These are phyloP conservation scores for Murraya koenigii DNA, from an alignment of 345 rosid genomes.

Conservation along the genomic window DNA sequence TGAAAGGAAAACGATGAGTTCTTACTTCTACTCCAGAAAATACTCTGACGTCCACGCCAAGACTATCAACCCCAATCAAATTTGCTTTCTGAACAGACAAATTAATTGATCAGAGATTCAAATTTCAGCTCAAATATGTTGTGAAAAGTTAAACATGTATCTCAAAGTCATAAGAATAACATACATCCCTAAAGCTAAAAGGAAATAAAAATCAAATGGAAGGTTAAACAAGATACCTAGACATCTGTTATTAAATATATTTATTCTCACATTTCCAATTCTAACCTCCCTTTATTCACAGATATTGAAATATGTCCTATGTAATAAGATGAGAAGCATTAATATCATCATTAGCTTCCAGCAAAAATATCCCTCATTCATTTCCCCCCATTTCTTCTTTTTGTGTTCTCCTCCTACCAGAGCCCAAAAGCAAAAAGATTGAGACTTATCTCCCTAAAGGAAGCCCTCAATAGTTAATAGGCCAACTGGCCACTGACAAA, in stretches of 20 bases:
- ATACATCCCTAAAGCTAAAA: not conserved
- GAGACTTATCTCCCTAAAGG: not conserved
- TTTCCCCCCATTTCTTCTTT: not conserved
- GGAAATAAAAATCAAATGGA: not conserved
- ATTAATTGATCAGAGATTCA: constrained; percentile 6
- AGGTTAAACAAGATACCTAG: not conserved
- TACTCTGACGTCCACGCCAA: constrained; percentile 87
- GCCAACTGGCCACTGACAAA: not conserved
- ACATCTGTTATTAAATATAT: not conserved
- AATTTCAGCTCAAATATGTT: constrained; percentile 1
- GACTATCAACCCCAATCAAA: constrained; percentile 84
- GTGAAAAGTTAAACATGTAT: not conserved
- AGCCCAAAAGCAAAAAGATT: not conserved
- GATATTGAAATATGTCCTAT: too few relatives aligned
- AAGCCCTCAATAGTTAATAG: not conserved
- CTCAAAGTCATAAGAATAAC: not conserved
- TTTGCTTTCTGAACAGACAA: constrained; percentile 53
- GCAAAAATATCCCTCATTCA: too few relatives aligned
- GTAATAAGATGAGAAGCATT: too few relatives aligned
- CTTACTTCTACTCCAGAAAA: constrained; percentile 62
- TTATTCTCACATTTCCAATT: too few relatives aligned
- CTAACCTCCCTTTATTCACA: too few relatives aligned
- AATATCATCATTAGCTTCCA: too few relatives aligned
- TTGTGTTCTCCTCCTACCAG: not conserved
- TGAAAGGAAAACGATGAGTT: constrained; percentile 95